Percentiles rank a stretch among this genome's conserved stretches.
Conservation (phyloP, 805 yeast species). For the Komagataella phaffii region DNA sequence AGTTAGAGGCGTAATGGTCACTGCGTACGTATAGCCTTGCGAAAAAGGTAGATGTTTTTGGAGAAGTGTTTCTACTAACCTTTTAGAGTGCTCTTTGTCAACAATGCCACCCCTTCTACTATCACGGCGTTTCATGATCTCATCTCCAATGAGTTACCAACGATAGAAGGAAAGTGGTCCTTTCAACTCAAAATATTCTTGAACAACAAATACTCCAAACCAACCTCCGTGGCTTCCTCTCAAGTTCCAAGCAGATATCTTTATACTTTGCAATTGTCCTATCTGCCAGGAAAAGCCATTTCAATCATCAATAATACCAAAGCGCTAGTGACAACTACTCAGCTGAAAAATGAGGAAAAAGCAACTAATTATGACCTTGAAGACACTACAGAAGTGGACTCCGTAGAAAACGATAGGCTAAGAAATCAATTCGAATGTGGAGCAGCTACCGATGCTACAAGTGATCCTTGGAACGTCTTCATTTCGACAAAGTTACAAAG, state of each 20-base stretch:
- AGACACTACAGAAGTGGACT: constrained; percentile 13
- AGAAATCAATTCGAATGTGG: constrained; percentile 20
- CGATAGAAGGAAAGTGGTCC: constrained; percentile 49
- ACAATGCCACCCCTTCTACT: constrained; percentile 39
- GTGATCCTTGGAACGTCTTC: constrained; percentile 38
- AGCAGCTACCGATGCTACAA: constrained; percentile 29
- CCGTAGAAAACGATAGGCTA: constrained; percentile 10
- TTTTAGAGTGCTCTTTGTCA: constrained; percentile 23
- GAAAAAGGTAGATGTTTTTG: too few species aligned
- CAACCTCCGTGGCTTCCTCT: constrained; percentile 19
- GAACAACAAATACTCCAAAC: constrained; percentile 41
- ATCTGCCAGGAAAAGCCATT: constrained; percentile 30
- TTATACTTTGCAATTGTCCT: constrained; percentile 37
- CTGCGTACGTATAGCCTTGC: background rate
- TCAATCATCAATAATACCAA: constrained; percentile 33
- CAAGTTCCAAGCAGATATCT: constrained; percentile 29
- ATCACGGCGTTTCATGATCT: constrained; percentile 61
- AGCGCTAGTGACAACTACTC: constrained; percentile 15
- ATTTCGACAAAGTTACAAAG: constrained; percentile 47
- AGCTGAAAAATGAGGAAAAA: constrained; percentile 4
- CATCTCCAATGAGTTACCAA: constrained; percentile 54
- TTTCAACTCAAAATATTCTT: constrained; percentile 57
- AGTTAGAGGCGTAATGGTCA: background rate
- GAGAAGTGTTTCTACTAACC: background rate
- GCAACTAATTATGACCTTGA: constrained; percentile 6